These are phyloP conservation scores for Dictyostelium brefeldianum DNA, from an alignment of 78 protist species.

Conservation along the genomic window DNA sequence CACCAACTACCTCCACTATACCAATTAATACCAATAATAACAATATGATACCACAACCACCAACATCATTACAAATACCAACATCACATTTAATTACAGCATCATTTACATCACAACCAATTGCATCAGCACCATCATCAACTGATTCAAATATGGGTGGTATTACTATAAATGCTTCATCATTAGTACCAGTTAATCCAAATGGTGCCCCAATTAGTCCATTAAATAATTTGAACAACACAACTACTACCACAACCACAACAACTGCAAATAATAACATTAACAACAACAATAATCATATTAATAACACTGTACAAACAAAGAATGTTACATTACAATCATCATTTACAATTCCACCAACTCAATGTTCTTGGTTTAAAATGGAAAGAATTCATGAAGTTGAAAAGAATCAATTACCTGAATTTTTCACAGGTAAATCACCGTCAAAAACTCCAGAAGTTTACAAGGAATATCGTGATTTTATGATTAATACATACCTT, in stretches of 20 bases:
- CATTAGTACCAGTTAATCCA: neutral
- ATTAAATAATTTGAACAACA: neutral
- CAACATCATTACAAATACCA: neutral
- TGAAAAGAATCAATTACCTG: conserved; percentile 43
- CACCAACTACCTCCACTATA: neutral
- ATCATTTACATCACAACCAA: conserved; percentile 28
- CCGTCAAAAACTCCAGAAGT: conserved; percentile 69
- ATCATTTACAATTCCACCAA: conserved; percentile 41
- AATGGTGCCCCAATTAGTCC: neutral
- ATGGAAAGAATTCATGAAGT: conserved; percentile 46
- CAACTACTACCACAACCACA: neutral
- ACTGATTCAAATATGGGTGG: neutral
- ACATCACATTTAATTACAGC: neutral
- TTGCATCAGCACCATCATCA: conserved; percentile 26
- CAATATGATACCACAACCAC: neutral
- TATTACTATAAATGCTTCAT: neutral
- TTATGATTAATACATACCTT: conserved; percentile 78
- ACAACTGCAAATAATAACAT: neutral
- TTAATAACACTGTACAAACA: neutral
- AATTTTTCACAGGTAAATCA: conserved; percentile 61
- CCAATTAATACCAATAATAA: neutral
- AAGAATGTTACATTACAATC: conserved; percentile 14
- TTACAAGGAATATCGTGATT: conserved; percentile 78
- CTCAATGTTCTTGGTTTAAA: conserved; percentile 59
- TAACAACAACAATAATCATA: too few relatives aligned